phyloP scores from a whole-genome alignment of 2,329 filamentous ascomycete species.

The Fonsecaea multimorphosa region DNA sequence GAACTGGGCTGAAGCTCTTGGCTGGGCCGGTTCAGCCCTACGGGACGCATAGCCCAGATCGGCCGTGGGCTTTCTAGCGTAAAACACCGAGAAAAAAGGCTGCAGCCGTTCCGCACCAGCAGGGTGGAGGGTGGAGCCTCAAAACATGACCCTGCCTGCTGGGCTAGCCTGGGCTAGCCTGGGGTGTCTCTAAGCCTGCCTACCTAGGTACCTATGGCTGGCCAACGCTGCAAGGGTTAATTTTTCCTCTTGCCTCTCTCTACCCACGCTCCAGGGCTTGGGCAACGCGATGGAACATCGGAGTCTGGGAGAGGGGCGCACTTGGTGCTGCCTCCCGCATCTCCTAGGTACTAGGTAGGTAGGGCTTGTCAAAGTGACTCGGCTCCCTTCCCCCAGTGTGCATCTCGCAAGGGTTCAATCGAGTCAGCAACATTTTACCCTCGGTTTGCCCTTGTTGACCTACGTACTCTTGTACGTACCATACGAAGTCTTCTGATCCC shows the following conservation, averaged over 20 bases:
- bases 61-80: constrained; percentile 22
- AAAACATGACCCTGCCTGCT: not conserved
- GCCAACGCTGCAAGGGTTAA: not conserved
- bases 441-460: not conserved
- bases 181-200: constrained; percentile 10
- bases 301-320: not conserved
- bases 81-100: constrained; percentile 19
- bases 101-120: constrained; percentile 22
- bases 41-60: constrained; percentile 18
- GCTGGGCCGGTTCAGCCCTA: constrained; percentile 22
- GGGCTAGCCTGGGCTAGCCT: constrained; percentile 9
- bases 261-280: not conserved
- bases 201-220: no score
- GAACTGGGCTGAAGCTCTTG: constrained; percentile 5
- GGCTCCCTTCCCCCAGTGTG: not conserved
- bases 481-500: constrained; percentile 1
- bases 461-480: not conserved
- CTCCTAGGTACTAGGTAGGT: no score
- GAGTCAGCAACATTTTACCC: constrained; percentile 1
- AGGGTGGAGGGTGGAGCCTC: constrained; percentile 10
- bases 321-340: not conserved
- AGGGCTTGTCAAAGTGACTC: no score
- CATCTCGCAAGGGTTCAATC: constrained; percentile 8
- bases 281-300: constrained; percentile 12
- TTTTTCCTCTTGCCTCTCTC: not conserved